Conservation (phyloP, 2,329 filamentous ascomycete species). For the Exophiala lecanii-corni region DNA sequence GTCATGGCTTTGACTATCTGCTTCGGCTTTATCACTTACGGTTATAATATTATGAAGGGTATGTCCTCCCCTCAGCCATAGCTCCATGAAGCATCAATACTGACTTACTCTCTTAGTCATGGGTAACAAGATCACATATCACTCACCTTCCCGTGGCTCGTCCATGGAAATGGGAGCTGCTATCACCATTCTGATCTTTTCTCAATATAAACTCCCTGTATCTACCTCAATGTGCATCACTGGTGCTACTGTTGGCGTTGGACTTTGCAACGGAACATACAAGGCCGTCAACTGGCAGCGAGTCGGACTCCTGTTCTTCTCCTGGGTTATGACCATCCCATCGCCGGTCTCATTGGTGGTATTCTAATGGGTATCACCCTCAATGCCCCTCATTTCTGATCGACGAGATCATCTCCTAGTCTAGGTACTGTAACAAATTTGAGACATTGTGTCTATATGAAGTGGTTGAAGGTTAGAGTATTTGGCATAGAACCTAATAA, state of each 20-base stretch:
- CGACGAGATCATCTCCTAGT: too few relatives aligned
- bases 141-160: conserved; percentile 54
- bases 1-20: conserved; percentile 62
- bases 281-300: conserved; percentile 74
- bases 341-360: conserved; percentile 55
- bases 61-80: too few relatives aligned
- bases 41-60: conserved; percentile 82
- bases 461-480: too few relatives aligned
- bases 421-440: too few relatives aligned
- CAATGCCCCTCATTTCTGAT: conserved; percentile 56
- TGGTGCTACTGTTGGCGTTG: conserved; percentile 71
- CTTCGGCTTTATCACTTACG: conserved; percentile 66
- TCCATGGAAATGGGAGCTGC: conserved; percentile 79
- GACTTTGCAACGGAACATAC: conserved; percentile 67
- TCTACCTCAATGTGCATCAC: conserved; percentile 78
- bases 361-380: conserved; percentile 50
- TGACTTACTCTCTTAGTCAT: conserved; percentile 57
- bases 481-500: too few relatives aligned
- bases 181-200: conserved; percentile 71
- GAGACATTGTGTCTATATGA: too few relatives aligned
- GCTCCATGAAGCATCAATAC: not conserved
- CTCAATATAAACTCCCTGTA: conserved; percentile 69
- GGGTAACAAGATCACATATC: conserved; percentile 76
- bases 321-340: conserved; percentile 63
- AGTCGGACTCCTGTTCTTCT: conserved; percentile 61